phyloP scores from a whole-genome alignment of 148 eudicot species.

The Rheum nobile region DNA sequence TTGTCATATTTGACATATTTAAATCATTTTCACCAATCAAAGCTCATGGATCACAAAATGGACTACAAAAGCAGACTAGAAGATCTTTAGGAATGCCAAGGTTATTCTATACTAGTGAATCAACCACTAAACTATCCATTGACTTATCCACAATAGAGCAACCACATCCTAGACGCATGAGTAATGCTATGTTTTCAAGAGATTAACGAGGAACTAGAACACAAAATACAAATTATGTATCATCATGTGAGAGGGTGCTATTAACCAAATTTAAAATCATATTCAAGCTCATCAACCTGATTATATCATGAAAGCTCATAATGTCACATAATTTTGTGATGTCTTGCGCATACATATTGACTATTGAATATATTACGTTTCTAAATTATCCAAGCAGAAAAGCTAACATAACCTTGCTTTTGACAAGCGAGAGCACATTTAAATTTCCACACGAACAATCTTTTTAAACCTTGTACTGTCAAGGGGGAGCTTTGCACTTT shows the following conservation, averaged over 20 bases:
- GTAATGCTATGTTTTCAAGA: not conserved
- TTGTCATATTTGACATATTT: no score
- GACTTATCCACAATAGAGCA: not conserved
- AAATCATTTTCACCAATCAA: no score
- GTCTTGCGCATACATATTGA: not conserved
- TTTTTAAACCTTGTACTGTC: not conserved
- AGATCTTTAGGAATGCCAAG: no score
- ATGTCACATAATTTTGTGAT: not conserved
- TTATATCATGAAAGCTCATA: not conserved
- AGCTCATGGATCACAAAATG: no score
- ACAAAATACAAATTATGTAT: no score
- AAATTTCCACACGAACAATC: not conserved
- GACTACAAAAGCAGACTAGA: no score
- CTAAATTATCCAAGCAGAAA: not conserved
- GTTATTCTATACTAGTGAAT: no score
- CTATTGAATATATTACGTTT: not conserved
- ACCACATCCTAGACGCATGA: not conserved
- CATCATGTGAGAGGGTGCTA: not conserved
- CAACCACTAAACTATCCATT: no score
- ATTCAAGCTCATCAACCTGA: not conserved
- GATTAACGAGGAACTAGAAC: not conserved
- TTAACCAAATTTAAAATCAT: not conserved
- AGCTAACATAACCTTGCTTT: not conserved
- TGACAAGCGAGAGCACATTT: not conserved
- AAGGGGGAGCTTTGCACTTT: not conserved